Base-by-base conservation (phyloP, 371 early-diverging fungal genomes). In the Actinomortierella wolfii region DNA sequence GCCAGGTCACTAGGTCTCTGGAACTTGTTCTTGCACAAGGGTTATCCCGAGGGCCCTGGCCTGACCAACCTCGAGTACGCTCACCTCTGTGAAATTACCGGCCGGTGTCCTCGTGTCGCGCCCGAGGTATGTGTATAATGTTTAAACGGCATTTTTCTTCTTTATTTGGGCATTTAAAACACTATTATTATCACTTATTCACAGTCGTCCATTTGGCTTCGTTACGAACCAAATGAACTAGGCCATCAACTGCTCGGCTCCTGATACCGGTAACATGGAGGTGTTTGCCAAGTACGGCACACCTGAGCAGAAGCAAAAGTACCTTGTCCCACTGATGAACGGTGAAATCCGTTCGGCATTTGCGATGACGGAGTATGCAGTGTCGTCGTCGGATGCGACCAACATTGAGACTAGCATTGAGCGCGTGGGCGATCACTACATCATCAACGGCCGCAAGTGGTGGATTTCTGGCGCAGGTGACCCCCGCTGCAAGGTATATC, bases 211-310 rank as follows among this genome's bases (percentile, higher is more conserved):
- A n/a, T n/a, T n/a, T n/a, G n/a, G n/a, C n/a, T n/a, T n/a, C n/a
- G n/a, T n/a, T n/a, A n/a, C n/a, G n/a, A n/a, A n/a, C n/a, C 34
- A 24, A 14, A 41, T 23, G 29, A 23, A 44, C 14, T 54, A 82
- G 80, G 92, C 92, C 34, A 78, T 87, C 83, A 97, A 97, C 87
- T 95, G 94, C 80, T 83, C 89, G 41, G 96, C 97, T n/a, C 97
- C 97, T 8, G 98, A 98, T 67, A 97, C 97, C 5, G 98, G 98
- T 54, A 98, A 98, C 84, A 98, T 98, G 97, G 97, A 98, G 78
- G 96, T 98, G 28, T 88, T 98, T 59, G 94, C 94, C 51, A 95
- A 96, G 81, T 98, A 95, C 77, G 98, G 97, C 43, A 86, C 84
- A 4, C 78, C 79, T 18, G 92, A 76, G 29, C 97, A 98, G 77